Percentiles rank a stretch among this genome's conserved stretches.
phyloP scores from a whole-genome alignment of 257 asterid species.

The Penstemon eatonii region DNA sequence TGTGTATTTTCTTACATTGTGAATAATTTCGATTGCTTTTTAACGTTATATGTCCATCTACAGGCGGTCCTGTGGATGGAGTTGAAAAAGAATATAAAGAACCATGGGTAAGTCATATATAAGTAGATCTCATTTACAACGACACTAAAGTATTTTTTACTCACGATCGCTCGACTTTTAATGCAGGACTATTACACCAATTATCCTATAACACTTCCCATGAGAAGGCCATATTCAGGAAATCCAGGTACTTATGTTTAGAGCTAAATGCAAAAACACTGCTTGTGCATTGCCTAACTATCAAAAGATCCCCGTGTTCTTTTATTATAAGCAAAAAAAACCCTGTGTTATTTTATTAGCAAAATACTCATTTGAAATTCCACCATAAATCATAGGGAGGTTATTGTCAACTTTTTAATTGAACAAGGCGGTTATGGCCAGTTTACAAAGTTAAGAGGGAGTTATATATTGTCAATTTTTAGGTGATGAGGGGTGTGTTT shows the following conservation, averaged over 20 bases:
- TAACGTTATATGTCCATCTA: conserved; percentile 18
- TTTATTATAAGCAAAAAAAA: no score
- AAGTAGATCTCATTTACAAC: conserved; percentile 12
- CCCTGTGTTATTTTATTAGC: no score
- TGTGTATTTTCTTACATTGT: conserved; percentile 11
- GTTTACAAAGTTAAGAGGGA: not conserved
- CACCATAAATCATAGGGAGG: no score
- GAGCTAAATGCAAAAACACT: no score
- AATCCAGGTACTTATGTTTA: conserved; percentile 62
- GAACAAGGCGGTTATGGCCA: no score
- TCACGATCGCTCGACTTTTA: conserved; percentile 10
- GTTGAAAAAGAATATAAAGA: conserved; percentile 74
- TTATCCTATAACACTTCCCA: conserved; percentile 72
- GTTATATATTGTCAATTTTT: no score
- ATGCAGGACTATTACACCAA: conserved; percentile 68
- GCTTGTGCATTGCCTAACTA: no score
- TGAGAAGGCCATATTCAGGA: conserved; percentile 88
- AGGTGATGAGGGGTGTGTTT: no score
- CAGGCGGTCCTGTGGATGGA: conserved; percentile 40
- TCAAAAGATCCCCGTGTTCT: no score
- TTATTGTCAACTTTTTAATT: no score
- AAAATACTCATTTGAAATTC: no score
- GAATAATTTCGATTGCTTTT: conserved; percentile 6
- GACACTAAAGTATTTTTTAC: conserved; percentile 1
- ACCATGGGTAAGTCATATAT: conserved; percentile 70